Conservation (phyloP, 352 stramenopile genomes). For the Pythium pyrilobum region DNA sequence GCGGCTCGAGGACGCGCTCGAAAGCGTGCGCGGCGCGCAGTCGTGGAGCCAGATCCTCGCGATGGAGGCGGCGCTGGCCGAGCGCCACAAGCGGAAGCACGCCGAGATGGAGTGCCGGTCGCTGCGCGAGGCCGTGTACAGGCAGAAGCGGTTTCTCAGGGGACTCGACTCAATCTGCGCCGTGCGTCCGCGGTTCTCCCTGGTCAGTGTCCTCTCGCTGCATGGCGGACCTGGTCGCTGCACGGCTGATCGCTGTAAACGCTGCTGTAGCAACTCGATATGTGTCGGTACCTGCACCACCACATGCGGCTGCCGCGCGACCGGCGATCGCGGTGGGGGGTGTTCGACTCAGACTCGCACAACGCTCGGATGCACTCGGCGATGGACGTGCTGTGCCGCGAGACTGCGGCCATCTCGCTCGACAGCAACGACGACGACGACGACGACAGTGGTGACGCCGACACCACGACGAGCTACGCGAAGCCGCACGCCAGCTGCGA, state of each 20-base stretch:
- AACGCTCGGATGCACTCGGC: not conserved
- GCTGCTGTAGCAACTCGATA: too few relatives aligned
- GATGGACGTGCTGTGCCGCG: not conserved
- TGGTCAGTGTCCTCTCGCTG: too few relatives aligned
- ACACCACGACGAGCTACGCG: too few relatives aligned
- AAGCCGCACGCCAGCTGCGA: slow-evolving; percentile 1
- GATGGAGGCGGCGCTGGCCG: slow-evolving; percentile 2
- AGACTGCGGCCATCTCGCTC: slow-evolving; percentile 1
- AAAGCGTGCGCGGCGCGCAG: not conserved
- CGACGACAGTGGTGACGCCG: not conserved
- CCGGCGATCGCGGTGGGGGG: not conserved
- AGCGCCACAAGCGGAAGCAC: not conserved
- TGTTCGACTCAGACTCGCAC: not conserved
- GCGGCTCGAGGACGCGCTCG: not conserved
- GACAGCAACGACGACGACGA: not conserved
- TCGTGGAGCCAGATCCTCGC: not conserved
- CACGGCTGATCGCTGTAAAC: too few relatives aligned
- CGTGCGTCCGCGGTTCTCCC: not conserved
- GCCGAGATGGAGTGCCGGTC: slow-evolving; percentile 8
- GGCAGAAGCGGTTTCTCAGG: slow-evolving; percentile 4
- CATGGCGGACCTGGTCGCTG: too few relatives aligned
- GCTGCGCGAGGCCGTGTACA: slow-evolving; percentile 6
- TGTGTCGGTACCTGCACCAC: not conserved
- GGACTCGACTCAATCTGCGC: slow-evolving; percentile 1
- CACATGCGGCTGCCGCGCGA: not conserved